Evolutionary conservation across 768 basidiomycete species (phyloP).

Genomic region (Naganishia vaughanmartiniae): DNA sequence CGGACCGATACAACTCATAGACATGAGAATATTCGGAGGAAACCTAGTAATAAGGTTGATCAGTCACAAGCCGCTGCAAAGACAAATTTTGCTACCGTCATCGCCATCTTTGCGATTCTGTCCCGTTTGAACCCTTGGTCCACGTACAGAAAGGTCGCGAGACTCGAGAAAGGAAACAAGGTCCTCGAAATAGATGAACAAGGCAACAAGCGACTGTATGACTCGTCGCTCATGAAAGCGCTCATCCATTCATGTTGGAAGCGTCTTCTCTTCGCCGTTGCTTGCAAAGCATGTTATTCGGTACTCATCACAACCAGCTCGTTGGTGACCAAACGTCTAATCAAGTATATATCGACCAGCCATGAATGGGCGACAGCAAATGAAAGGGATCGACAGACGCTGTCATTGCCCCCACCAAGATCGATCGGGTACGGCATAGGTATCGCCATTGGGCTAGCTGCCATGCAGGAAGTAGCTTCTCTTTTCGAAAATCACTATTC

Average conservation of each 20-base stretch:
- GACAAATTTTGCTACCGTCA: background rate
- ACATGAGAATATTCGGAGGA: background rate
- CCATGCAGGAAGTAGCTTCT: constrained; percentile 58
- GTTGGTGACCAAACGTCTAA: constrained; percentile 58
- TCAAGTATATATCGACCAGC: constrained; percentile 57
- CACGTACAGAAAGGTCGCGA: background rate
- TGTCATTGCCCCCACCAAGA: constrained; percentile 45
- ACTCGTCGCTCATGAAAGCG: background rate
- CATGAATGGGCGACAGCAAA: constrained; percentile 23
- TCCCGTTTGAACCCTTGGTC: background rate
- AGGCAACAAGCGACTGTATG: background rate
- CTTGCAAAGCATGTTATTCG: background rate
- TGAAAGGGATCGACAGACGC: background rate
- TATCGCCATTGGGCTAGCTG: constrained; percentile 60
- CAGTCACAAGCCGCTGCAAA: background rate
- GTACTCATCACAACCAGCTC: constrained; percentile 7
- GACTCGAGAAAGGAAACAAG: background rate
- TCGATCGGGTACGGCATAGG: constrained; percentile 66
- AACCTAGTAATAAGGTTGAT: background rate
- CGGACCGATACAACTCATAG: too few relatives aligned
- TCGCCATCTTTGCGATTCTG: background rate
- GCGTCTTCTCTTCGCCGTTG: background rate
- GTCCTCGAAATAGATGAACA: background rate
- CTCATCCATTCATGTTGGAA: background rate
- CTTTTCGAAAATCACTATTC: background rate